Percentiles rank a stretch among this genome's conserved stretches.
Evolutionary conservation across 1,284 basidiomycete genomes (phyloP).

Genomic region (Ustilago lituana): DNA sequence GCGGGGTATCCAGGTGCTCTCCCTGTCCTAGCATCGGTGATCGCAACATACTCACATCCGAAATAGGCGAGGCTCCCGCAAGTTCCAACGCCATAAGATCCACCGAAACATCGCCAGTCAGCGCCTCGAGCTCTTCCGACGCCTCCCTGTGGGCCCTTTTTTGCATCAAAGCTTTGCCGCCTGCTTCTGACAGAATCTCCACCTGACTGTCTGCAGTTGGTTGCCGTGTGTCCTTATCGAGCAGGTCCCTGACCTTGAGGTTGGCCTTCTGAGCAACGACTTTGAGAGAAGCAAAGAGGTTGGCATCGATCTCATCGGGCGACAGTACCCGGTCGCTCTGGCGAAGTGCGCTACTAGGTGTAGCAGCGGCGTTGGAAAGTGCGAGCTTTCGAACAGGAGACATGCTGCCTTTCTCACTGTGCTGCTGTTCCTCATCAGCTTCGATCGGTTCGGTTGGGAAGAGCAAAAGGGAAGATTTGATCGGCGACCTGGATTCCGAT

Average conservation of each 20-base stretch:
- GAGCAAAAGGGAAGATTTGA: slow-evolving; percentile 35
- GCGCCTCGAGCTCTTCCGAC: slow-evolving; percentile 30
- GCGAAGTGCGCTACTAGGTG: neutral
- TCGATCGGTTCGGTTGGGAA: slow-evolving; percentile 7
- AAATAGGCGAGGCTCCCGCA: slow-evolving; percentile 17
- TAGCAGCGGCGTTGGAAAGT: neutral
- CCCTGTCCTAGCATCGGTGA: slow-evolving; percentile 6
- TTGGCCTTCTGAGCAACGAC: slow-evolving; percentile 47
- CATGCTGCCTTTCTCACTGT: neutral
- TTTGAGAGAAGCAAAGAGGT: slow-evolving; percentile 27
- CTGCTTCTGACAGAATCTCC: neutral
- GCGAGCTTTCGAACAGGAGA: neutral
- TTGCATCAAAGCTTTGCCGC: neutral
- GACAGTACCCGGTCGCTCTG: slow-evolving; percentile 8
- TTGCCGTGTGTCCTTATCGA: slow-evolving; percentile 7
- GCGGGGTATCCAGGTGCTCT: slow-evolving; percentile 14
- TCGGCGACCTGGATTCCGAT: slow-evolving; percentile 24
- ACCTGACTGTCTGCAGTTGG: too few species aligned
- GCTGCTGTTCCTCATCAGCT: neutral
- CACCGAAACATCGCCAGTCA: slow-evolving; percentile 23
- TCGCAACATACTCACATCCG: slow-evolving; percentile 26
- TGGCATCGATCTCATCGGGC: slow-evolving; percentile 35
- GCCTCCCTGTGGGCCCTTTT: slow-evolving; percentile 11
- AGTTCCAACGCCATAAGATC: slow-evolving; percentile 43
- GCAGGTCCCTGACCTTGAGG: slow-evolving; percentile 26